A percentile compares a stretch with the other conserved stretches of the same genome.
These are phyloP conservation scores for Royoungia palumana DNA, from an alignment of 768 basidiomycete genomes.

Conservation along the genomic window DNA sequence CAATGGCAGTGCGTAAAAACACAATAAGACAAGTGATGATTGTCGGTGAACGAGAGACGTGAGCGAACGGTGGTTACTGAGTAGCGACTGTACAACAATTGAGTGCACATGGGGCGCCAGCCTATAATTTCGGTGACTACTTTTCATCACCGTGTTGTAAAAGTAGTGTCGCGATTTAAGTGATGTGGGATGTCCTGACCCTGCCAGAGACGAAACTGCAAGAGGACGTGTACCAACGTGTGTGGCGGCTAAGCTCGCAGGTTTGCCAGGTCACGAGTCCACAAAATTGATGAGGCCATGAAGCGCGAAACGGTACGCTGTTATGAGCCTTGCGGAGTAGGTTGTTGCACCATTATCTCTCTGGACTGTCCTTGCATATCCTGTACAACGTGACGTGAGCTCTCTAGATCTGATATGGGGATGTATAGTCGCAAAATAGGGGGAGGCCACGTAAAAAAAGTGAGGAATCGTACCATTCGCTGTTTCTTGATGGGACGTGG, in stretches of 20 bases:
- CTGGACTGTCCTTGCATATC: slow-evolving; percentile 63
- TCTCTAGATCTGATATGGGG: neutral
- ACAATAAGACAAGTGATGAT: slow-evolving; percentile 25
- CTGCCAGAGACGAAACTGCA: slow-evolving; percentile 10
- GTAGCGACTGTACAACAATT: slow-evolving; percentile 22
- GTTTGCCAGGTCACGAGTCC: slow-evolving; percentile 11
- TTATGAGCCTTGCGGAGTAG: slow-evolving; percentile 68
- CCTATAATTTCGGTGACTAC: slow-evolving; percentile 9
- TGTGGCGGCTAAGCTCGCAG: slow-evolving; percentile 2
- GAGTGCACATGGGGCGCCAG: slow-evolving; percentile 19
- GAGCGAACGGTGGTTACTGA: slow-evolving; percentile 16
- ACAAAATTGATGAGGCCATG: slow-evolving; percentile 3
- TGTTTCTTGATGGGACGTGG: slow-evolving; percentile 76
- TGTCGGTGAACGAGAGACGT: slow-evolving; percentile 14
- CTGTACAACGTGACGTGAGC: slow-evolving; percentile 32
- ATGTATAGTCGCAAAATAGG: neutral
- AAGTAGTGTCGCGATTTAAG: slow-evolving; percentile 7
- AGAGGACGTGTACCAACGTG: slow-evolving; percentile 2
- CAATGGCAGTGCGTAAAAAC: slow-evolving; percentile 16
- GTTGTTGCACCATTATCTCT: slow-evolving; percentile 64
- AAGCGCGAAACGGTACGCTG: neutral
- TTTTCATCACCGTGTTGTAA: slow-evolving; percentile 10
- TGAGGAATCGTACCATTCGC: slow-evolving; percentile 52
- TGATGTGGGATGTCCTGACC: slow-evolving; percentile 3
- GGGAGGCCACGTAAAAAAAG: no score